Conservation (phyloP, 129 eudicot species). For the Pulicaria dysenterica region DNA sequence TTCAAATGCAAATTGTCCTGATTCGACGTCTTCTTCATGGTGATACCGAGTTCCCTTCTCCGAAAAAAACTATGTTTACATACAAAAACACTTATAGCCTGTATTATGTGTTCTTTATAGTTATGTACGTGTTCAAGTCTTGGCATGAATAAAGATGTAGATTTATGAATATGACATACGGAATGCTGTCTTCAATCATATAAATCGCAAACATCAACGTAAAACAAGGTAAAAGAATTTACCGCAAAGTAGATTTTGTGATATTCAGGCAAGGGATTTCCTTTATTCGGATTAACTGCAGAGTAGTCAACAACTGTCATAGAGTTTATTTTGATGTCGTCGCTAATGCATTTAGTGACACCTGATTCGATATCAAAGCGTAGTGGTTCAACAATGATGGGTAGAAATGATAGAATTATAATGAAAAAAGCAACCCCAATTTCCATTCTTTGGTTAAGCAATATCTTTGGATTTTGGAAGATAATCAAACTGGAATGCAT, state of each 20-base stretch:
- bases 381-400: slow-evolving; percentile 43
- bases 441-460: slow-evolving; percentile 16
- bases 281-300: slow-evolving; percentile 64
- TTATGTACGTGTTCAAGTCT: too few species aligned
- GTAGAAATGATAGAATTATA: slow-evolving; percentile 20
- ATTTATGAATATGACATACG: too few species aligned
- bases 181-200: too few species aligned
- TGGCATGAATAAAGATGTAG: too few species aligned
- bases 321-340: slow-evolving; percentile 62
- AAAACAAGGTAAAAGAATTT: slow-evolving; percentile 5
- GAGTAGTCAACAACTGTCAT: slow-evolving; percentile 77
- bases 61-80: slow-evolving; percentile 51
- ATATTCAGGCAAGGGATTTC: slow-evolving; percentile 63
- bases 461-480: neutral
- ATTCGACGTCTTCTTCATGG: slow-evolving; percentile 49
- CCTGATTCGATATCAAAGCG: slow-evolving; percentile 75
- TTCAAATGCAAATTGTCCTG: slow-evolving; percentile 67
- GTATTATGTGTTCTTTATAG: too few species aligned
- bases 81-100: slow-evolving; percentile 13
- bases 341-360: slow-evolving; percentile 70
- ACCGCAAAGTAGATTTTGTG: slow-evolving; percentile 76
- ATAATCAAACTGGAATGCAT: neutral
- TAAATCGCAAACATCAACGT: neutral
- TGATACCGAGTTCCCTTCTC: slow-evolving; percentile 55
- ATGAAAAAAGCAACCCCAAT: slow-evolving; percentile 2